Conservation (phyloP, 176 grass and related monocot genomes). For the Ensete ventricosum region DNA sequence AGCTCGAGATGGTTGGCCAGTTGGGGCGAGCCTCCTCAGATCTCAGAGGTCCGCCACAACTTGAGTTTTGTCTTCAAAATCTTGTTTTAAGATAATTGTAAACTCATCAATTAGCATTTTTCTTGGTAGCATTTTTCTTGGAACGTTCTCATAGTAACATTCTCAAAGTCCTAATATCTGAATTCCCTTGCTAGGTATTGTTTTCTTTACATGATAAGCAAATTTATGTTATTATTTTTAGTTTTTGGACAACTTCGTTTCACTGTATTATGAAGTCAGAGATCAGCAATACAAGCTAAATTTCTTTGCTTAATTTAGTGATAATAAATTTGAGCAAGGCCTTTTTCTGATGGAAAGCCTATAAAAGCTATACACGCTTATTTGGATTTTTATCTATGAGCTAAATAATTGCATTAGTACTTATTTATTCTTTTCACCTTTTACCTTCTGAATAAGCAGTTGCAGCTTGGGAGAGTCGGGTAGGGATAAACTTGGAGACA, state of each 20-base stretch:
- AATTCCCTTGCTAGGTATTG: not conserved
- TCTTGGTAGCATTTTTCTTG: not conserved
- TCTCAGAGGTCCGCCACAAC: conserved; percentile 40
- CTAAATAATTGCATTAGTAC: not conserved
- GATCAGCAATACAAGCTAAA: too few species aligned
- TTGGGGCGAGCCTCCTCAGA: conserved; percentile 35
- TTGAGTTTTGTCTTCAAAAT: not conserved
- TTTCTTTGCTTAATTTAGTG: too few species aligned
- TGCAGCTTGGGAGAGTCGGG: conserved; percentile 60
- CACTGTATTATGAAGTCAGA: too few species aligned
- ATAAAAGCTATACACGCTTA: not conserved
- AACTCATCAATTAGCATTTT: not conserved
- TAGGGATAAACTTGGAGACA: conserved; percentile 58
- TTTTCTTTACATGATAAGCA: too few species aligned
- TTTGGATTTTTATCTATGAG: not conserved
- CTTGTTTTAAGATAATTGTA: not conserved
- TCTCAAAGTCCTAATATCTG: not conserved
- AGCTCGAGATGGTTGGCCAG: conserved; percentile 50
- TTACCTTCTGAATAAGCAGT: conserved; percentile 43
- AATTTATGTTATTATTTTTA: too few species aligned
- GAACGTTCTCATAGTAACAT: not conserved
- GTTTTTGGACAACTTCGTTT: too few species aligned
- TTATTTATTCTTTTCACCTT: not conserved
- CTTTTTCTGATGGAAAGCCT: too few species aligned
- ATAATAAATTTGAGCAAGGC: too few species aligned